Percentiles rank a stretch among this genome's conserved stretches.
phyloP scores from a whole-genome alignment of 2,329 filamentous ascomycete species.

The Stylonectria norvegica region DNA sequence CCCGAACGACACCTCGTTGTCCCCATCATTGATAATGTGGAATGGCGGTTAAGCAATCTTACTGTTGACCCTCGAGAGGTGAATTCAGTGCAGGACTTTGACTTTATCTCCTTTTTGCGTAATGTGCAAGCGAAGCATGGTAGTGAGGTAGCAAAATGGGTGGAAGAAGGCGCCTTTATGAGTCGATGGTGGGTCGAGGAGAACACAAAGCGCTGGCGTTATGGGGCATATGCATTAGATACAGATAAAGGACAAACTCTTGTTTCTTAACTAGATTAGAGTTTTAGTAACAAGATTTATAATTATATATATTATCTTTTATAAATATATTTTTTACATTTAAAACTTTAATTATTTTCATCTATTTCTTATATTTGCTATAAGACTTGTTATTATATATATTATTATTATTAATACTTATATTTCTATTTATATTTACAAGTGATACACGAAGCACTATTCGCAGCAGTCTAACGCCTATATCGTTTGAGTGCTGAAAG shows the following conservation, averaged over 20 bases:
- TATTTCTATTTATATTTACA: too few relatives aligned
- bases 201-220: conserved; percentile 34
- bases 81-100: conserved; percentile 24
- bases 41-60: conserved; percentile 31
- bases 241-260: not conserved
- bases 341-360: too few relatives aligned
- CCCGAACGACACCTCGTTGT: conserved; percentile 29
- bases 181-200: conserved; percentile 35
- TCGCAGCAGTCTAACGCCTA: too few relatives aligned
- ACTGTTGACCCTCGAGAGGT: conserved; percentile 27
- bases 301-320: conserved; percentile 1
- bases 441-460: too few relatives aligned
- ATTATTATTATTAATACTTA: too few relatives aligned
- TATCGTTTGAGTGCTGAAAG: too few relatives aligned
- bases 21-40: conserved; percentile 31
- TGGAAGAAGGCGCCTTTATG: conserved; percentile 31
- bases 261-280: too few relatives aligned
- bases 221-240: conserved; percentile 9
- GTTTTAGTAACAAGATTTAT: not conserved
- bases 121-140: conserved; percentile 25
- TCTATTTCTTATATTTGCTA: too few relatives aligned
- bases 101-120: conserved; percentile 23
- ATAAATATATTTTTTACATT: not conserved
- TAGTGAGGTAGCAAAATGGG: conserved; percentile 29
- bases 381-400: too few relatives aligned